These are phyloP conservation scores for Rostrohypoxylon terebratum DNA, from an alignment of 495 filamentous ascomycete genomes.

Conservation along the genomic window DNA sequence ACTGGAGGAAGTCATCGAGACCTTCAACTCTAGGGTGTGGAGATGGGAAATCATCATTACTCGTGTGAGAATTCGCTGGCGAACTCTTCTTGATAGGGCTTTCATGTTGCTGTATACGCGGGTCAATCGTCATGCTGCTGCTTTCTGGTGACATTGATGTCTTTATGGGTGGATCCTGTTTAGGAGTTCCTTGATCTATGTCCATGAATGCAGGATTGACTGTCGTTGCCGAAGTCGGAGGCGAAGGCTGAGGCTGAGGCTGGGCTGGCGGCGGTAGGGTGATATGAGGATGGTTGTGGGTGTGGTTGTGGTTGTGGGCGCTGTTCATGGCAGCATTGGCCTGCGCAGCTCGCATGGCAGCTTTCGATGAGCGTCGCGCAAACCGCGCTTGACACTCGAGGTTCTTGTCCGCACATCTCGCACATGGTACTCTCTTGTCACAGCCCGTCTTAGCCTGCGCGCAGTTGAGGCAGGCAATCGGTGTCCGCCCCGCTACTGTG, in stretches of 20 bases:
- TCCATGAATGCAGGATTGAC: slow-evolving; percentile 55
- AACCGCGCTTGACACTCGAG: slow-evolving; percentile 66
- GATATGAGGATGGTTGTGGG: slow-evolving; percentile 21
- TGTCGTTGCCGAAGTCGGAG: slow-evolving; percentile 32
- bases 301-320: slow-evolving; percentile 12
- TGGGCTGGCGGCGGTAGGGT: slow-evolving; percentile 33
- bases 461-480: slow-evolving; percentile 70
- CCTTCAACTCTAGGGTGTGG: slow-evolving; percentile 49
- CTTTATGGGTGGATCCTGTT: slow-evolving; percentile 39
- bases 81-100: slow-evolving; percentile 48
- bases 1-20: slow-evolving; percentile 54
- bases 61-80: slow-evolving; percentile 49
- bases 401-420: slow-evolving; percentile 68
- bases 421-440: slow-evolving; percentile 73
- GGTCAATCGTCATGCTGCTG: slow-evolving; percentile 45
- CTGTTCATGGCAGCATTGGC: slow-evolving; percentile 45
- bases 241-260: slow-evolving; percentile 35
- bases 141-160: slow-evolving; percentile 47
- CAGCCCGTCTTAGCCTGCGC: slow-evolving; percentile 74
- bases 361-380: slow-evolving; percentile 67
- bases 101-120: slow-evolving; percentile 43
- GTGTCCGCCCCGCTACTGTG: slow-evolving; percentile 54
- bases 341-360: slow-evolving; percentile 54
- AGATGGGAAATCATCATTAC: slow-evolving; percentile 51
- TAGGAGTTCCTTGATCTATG: slow-evolving; percentile 44